Evolutionary conservation across 805 yeast genomes (phyloP).

Genomic region (Monosporozyma servazzii): DNA sequence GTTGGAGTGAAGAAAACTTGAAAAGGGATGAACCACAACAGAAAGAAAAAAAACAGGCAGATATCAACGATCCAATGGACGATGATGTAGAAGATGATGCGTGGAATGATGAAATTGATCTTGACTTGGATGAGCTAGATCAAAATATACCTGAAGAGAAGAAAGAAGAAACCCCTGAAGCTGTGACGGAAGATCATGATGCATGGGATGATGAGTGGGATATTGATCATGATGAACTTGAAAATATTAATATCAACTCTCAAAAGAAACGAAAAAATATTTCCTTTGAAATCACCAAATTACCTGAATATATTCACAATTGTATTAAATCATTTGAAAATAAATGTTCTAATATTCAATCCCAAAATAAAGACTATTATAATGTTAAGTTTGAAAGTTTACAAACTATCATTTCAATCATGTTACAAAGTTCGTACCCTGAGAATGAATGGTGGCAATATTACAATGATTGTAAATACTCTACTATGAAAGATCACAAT

Average conservation of each 20-base stretch:
- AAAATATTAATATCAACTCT: background rate
- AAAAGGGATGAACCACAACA: background rate
- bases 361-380: constrained; percentile 10
- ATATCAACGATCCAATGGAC: constrained; percentile 2
- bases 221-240: constrained; percentile 1
- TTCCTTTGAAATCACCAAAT: constrained; percentile 10
- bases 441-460: constrained; percentile 23
- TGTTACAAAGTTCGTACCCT: constrained; percentile 11
- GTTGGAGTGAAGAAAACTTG: constrained; percentile 14
- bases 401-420: constrained; percentile 23
- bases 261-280: constrained; percentile 1
- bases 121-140: constrained; percentile 12
- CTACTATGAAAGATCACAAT: constrained; percentile 3
- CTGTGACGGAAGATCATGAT: background rate
- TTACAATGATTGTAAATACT: constrained; percentile 18
- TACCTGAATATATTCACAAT: constrained; percentile 13
- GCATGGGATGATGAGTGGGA: constrained; percentile 16
- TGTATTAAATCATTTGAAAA: constrained; percentile 10
- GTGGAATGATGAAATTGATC: constrained; percentile 14
- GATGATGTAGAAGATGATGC: constrained; percentile 10
- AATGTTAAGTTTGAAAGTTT: constrained; percentile 22
- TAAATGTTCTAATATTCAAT: constrained; percentile 6
- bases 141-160: background rate
- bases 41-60: background rate
- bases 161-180: background rate